Conservation (phyloP, 2,329 filamentous ascomycete species). For the Fusarium bactridioides region DNA sequence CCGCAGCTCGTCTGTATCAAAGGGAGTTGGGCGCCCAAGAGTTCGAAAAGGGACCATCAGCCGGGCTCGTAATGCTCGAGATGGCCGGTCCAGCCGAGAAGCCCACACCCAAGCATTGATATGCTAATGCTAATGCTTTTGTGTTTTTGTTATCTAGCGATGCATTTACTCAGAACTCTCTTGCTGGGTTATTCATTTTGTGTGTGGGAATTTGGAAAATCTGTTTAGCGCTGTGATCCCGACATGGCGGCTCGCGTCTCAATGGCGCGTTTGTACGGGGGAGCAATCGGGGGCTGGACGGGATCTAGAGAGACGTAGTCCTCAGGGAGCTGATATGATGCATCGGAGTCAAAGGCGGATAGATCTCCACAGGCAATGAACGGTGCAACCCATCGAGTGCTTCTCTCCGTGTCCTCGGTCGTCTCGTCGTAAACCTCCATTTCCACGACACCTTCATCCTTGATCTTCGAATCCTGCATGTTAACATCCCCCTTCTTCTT, state of each 20-base stretch:
- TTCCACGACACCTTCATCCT: constrained; percentile 53
- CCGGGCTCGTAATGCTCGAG: constrained; percentile 52
- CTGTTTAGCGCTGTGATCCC: constrained; percentile 40
- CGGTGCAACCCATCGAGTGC: constrained; percentile 84
- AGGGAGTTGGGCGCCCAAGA: constrained; percentile 56
- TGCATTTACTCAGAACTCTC: constrained; percentile 25
- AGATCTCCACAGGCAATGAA: constrained; percentile 98
- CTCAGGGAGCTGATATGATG: constrained; percentile 88
- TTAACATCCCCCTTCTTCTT: constrained; percentile 49
- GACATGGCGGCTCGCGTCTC: constrained; percentile 66
- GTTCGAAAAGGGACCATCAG: constrained; percentile 53
- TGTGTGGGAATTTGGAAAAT: constrained; percentile 17
- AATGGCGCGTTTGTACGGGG: constrained; percentile 90
- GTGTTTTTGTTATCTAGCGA: constrained; percentile 27
- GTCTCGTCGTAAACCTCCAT: constrained; percentile 58
- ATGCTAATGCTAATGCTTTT: constrained; percentile 12
- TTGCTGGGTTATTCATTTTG: constrained; percentile 6
- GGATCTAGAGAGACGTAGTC: constrained; percentile 89
- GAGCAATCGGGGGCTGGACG: constrained; percentile 93
- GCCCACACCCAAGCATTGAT: constrained; percentile 44
- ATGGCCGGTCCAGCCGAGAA: constrained; percentile 50
- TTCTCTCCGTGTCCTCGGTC: constrained; percentile 40
- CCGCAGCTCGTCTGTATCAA: constrained; percentile 56
- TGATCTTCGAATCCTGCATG: constrained; percentile 53
- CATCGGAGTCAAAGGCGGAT: constrained; percentile 93